Evolutionary conservation across 345 rosid genomes (phyloP).

Genomic region (Cardiospermum halicacabum): DNA sequence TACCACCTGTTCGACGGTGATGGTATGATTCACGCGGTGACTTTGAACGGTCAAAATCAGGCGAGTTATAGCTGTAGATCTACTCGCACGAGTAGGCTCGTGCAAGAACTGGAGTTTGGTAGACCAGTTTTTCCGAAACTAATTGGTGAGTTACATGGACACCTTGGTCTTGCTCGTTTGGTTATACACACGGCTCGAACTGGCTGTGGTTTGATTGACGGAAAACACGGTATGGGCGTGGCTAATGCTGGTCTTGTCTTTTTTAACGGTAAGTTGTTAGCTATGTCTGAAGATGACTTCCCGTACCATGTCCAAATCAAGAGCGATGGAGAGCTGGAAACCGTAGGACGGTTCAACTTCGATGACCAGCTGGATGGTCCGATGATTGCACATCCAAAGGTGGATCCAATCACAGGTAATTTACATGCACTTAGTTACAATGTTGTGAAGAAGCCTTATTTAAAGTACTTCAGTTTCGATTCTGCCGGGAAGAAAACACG

Average conservation of each 20-base stretch:
- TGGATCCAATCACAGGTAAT: conserved; percentile 59
- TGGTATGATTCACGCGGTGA: conserved; percentile 83
- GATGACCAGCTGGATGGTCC: conserved; percentile 45
- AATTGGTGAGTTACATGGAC: conserved; percentile 78
- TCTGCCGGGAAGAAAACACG: conserved; percentile 41
- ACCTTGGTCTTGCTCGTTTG: conserved; percentile 57
- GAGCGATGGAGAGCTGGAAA: conserved; percentile 49
- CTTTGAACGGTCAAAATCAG: conserved; percentile 25
- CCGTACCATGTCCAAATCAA: conserved; percentile 58
- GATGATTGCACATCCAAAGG: conserved; percentile 76
- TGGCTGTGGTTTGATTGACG: conserved; percentile 46
- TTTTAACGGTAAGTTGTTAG: conserved; percentile 59
- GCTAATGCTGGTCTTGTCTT: conserved; percentile 71
- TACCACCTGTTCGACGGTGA: conserved; percentile 84
- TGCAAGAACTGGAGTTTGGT: conserved; percentile 53
- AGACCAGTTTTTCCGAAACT: conserved; percentile 64
- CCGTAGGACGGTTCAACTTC: conserved; percentile 53
- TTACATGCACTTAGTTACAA: conserved; percentile 57
- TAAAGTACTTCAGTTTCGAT: conserved; percentile 53
- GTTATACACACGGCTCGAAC: conserved; percentile 53
- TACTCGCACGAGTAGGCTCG: conserved; percentile 56
- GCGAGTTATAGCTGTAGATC: conserved; percentile 64
- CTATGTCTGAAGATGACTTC: conserved; percentile 82
- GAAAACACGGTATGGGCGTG: conserved; percentile 50
- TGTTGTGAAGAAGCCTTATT: conserved; percentile 46